A percentile compares a stretch with the other conserved stretches of the same genome.
Conservation (phyloP, 805 yeast species). For the Ogataea pini region DNA sequence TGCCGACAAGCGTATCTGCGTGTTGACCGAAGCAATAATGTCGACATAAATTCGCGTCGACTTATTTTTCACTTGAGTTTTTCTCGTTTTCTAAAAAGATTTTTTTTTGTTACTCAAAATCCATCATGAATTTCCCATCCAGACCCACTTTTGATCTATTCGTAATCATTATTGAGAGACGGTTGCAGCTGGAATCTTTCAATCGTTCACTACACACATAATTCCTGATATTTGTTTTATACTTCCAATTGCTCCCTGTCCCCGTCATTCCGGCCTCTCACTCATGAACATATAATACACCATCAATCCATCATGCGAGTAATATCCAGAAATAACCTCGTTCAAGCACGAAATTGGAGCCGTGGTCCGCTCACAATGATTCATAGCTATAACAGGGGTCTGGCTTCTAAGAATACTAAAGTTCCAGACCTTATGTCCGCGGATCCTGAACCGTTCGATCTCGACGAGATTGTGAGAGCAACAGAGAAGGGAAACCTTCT, state of each 20-base stretch:
- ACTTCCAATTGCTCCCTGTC: no score
- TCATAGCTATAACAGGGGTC: background rate
- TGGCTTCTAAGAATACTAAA: background rate
- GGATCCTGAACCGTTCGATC: slow-evolving; percentile 4
- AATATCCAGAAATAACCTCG: background rate
- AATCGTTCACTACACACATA: no score
- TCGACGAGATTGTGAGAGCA: slow-evolving; percentile 3
- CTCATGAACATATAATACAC: background rate
- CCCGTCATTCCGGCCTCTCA: no score
- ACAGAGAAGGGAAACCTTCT: slow-evolving; percentile 12
- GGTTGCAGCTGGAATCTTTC: no score
- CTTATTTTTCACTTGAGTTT: no score
- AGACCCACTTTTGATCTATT: no score
- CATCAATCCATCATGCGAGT: slow-evolving; percentile 2
- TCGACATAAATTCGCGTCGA: background rate
- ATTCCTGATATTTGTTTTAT: no score
- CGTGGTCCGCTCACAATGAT: background rate
- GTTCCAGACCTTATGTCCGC: slow-evolving; percentile 3
- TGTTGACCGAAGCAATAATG: background rate
- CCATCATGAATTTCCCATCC: no score
- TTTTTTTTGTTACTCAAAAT: no score
- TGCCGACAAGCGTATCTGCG: slow-evolving; percentile 3
- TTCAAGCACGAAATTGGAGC: background rate
- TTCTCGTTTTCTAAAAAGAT: no score
- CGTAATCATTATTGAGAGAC: no score